Conservation (phyloP, 176 grass and related monocot species). For the Elymus sibiricus region DNA sequence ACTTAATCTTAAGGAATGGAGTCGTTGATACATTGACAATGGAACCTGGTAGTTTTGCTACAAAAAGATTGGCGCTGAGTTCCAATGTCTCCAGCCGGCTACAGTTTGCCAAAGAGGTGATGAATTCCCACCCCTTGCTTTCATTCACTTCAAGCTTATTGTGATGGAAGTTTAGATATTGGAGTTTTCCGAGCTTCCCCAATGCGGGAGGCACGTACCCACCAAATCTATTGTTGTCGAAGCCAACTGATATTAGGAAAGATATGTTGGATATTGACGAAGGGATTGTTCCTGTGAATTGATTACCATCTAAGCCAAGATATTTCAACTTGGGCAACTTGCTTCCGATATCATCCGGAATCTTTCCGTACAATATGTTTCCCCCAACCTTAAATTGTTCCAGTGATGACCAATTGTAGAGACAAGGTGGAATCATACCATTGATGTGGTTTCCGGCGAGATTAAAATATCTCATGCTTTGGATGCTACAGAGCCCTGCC, state of each 20-base stretch:
- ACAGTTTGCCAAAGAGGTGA: too few species aligned
- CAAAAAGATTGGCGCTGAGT: neutral
- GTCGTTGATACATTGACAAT: neutral
- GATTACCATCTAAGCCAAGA: neutral
- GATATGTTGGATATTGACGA: constrained; percentile 7
- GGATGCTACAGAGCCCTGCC: neutral
- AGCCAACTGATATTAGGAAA: neutral
- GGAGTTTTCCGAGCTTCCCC: too few species aligned
- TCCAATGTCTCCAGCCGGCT: neutral
- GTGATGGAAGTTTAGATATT: too few species aligned
- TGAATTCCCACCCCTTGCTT: constrained; percentile 24
- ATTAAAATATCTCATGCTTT: accelerated
- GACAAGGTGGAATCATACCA: neutral
- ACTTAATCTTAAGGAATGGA: neutral
- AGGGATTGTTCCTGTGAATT: neutral
- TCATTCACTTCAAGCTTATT: neutral
- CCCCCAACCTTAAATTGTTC: neutral
- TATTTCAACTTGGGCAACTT: neutral
- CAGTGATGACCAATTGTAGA: neutral
- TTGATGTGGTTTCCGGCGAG: neutral
- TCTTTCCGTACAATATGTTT: neutral
- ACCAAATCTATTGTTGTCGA: neutral
- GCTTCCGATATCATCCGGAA: neutral
- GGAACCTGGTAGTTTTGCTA: neutral
- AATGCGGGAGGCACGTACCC: too few species aligned